These are phyloP conservation scores for Leishmania aethiopica DNA, from an alignment of 208 protist species.

Conservation along the genomic window DNA sequence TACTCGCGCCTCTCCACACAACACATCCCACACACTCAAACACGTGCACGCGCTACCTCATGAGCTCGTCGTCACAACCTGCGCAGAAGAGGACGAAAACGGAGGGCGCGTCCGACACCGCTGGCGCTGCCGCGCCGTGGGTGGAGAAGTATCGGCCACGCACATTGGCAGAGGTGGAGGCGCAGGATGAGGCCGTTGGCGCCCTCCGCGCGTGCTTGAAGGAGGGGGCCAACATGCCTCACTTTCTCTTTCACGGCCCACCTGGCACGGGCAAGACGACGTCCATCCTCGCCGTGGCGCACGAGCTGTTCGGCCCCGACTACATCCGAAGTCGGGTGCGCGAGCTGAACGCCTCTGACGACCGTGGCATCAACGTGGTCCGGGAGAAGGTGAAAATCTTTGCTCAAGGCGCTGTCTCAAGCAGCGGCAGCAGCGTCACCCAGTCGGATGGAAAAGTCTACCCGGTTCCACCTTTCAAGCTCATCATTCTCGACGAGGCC, in stretches of 20 bases:
- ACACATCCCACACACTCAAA: neutral
- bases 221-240: constrained; percentile 94
- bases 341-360: constrained; percentile 99
- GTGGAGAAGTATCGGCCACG: constrained; percentile 95
- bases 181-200: constrained; percentile 96
- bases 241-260: constrained; percentile 99
- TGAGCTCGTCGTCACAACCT: constrained; percentile 19
- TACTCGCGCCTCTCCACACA: neutral
- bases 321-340: constrained; percentile 92
- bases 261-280: constrained; percentile 99
- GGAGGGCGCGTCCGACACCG: constrained; percentile 15
- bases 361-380: constrained; percentile 99
- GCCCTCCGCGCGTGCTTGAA: constrained; percentile 92
- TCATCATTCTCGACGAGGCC: constrained; percentile 99
- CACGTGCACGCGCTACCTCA: constrained; percentile 1
- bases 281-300: constrained; percentile 97
- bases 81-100: constrained; percentile 32
- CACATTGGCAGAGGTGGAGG: constrained; percentile 93
- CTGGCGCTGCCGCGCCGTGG: constrained; percentile 67
- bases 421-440: constrained; percentile 45
- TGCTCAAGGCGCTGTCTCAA: constrained; percentile 90
- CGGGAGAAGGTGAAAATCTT: constrained; percentile 99
- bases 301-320: constrained; percentile 97
- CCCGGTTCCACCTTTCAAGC: constrained; percentile 96
- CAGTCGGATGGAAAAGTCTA: constrained; percentile 89